Conservation (phyloP, 768 basidiomycete genomes). For the Phylloporus scabripes region DNA sequence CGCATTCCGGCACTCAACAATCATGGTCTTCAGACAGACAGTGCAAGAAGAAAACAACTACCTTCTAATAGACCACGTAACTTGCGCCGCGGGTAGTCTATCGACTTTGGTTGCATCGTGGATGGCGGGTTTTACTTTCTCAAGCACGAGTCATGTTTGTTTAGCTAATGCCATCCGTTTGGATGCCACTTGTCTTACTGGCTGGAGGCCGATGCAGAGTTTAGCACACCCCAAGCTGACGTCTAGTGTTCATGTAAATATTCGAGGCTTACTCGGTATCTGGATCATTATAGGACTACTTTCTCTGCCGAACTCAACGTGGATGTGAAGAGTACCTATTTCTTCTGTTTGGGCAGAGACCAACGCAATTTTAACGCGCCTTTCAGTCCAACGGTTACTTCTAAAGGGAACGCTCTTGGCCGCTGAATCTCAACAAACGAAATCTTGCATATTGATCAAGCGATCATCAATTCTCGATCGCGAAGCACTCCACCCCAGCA, state of each 20-base stretch:
- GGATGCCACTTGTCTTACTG: background rate
- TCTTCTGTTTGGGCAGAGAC: background rate
- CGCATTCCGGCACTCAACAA: slow-evolving; percentile 3
- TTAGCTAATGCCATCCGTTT: too few relatives aligned
- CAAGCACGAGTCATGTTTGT: background rate
- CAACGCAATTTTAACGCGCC: background rate
- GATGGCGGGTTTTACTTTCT: background rate
- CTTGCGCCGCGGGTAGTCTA: background rate
- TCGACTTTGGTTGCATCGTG: background rate
- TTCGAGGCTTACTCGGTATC: background rate
- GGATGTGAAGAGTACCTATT: background rate
- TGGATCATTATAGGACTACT: too few relatives aligned
- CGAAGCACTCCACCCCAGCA: background rate
- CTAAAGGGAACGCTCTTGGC: background rate
- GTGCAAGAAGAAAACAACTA: background rate
- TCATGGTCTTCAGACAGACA: background rate
- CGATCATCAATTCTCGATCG: background rate
- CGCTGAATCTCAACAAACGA: background rate
- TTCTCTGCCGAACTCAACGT: background rate
- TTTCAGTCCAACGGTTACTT: background rate
- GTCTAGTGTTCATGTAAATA: background rate
- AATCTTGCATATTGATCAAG: background rate
- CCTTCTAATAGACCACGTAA: background rate
- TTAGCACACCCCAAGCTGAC: background rate
- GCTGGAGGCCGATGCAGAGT: background rate